Conservation (phyloP, 345 rosid species). For the Carallia brachiata region DNA sequence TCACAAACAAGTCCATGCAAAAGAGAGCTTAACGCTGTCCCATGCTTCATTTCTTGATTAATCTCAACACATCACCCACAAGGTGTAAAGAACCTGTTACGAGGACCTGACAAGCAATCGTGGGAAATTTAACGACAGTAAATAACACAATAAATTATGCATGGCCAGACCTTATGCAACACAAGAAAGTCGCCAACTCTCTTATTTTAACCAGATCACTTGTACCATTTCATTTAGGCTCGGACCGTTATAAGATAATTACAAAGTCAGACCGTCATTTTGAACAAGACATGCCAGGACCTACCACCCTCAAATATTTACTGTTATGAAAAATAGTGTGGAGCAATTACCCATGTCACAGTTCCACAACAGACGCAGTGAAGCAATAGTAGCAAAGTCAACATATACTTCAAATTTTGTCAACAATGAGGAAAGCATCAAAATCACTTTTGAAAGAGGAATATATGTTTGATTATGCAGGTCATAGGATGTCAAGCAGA, state of each 20-base stretch:
- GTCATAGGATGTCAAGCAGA: not conserved
- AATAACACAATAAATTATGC: not conserved
- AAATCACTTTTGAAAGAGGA: not conserved
- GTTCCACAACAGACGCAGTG: no score
- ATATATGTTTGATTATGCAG: not conserved
- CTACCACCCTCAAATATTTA: no score
- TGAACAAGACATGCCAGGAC: not conserved
- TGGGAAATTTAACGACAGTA: not conserved
- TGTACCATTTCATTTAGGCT: no score
- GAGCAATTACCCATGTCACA: no score
- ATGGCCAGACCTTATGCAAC: not conserved
- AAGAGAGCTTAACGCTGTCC: not conserved
- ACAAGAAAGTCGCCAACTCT: no score
- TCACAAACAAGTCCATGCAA: not conserved
- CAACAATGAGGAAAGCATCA: not conserved
- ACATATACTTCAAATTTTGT: not conserved
- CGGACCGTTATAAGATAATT: not conserved
- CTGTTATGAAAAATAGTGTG: no score
- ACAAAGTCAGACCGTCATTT: not conserved
- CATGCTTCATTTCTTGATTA: conserved; percentile 55
- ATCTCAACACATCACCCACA: conserved; percentile 83
- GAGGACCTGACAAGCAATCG: conserved; percentile 53
- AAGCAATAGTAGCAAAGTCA: no score
- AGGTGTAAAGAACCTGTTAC: conserved; percentile 90
- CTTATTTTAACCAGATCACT: no score